phyloP scores from a whole-genome alignment of 148 eudicot genomes.

The Simmondsia chinensis region DNA sequence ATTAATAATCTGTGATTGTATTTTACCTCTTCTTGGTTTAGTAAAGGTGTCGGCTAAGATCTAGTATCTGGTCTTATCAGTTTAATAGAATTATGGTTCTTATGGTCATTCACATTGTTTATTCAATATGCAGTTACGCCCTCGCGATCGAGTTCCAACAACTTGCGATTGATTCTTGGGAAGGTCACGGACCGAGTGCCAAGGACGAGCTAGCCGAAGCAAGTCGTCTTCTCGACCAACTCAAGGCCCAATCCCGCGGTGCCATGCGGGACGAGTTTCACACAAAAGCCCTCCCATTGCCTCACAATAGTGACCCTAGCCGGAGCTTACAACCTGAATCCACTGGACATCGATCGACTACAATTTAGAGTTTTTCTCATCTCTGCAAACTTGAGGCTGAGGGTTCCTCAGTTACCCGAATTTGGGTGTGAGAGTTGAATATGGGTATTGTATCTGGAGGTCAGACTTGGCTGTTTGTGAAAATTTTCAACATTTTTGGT shows the following conservation, averaged over 20 bases:
- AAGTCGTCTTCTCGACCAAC: slow-evolving; percentile 40
- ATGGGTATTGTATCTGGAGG: too few relatives aligned
- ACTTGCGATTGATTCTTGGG: slow-evolving; percentile 65
- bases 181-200: slow-evolving; percentile 62
- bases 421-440: too few relatives aligned
- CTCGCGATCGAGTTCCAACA: slow-evolving; percentile 80
- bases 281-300: slow-evolving; percentile 50
- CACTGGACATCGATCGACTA: too few relatives aligned
- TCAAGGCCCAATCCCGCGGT: slow-evolving; percentile 42
- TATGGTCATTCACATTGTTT: neutral
- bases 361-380: too few relatives aligned
- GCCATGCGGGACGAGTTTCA: slow-evolving; percentile 15
- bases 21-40: too few relatives aligned
- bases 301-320: slow-evolving; percentile 27
- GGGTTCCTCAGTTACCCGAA: too few relatives aligned
- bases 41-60: neutral
- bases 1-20: too few relatives aligned
- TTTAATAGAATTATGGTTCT: neutral
- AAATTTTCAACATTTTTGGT: too few relatives aligned
- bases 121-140: slow-evolving; percentile 46
- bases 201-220: slow-evolving; percentile 72
- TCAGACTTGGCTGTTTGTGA: too few relatives aligned
- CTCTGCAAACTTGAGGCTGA: too few relatives aligned
- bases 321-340: slow-evolving; percentile 25
- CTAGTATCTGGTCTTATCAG: too few relatives aligned